Base-by-base conservation (phyloP, 2,329 filamentous ascomycete species). In the Colletotrichum filicis region DNA sequence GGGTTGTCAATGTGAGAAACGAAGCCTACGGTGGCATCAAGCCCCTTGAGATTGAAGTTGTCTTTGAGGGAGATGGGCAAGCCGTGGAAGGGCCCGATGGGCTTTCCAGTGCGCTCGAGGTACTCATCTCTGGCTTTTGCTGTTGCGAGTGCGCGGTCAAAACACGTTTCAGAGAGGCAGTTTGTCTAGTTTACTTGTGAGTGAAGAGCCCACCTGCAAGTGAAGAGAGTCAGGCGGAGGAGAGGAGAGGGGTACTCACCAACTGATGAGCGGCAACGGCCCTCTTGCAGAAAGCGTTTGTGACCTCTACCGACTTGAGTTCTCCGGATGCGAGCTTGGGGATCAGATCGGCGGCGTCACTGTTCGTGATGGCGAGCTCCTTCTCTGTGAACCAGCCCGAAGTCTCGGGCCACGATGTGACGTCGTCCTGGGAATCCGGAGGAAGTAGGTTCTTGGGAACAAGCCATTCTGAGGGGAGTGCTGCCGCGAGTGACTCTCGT, bases 1-100 rank as follows among this genome's bases (percentile, higher is more conserved):
- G 92, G 90, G 58, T 91, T 85, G 52, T 87, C 86, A 4, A 92
- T 89, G 69, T 92, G 87, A 1, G 88, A 87, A 0, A 88, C 87
- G 74, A 95, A 92, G 5, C 92, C 74, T 1, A 92, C 86, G 0
- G 90, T 91, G 26, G 89, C 84, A 74, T 92, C 90, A 14, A 90
- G 84, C 6, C 90, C 90, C 2, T 80, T 79, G 16, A 93, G 82
- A 71, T 93, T 88, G 84, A 94, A 92, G 77, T 92, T 91, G 81
- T 94, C 92, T 77, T 95, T 95, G 59, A 95, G 85, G 0, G 91
- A 91, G 35, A 92, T 81, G 3, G 91, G 91, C 1, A 92, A 83
- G 71, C 79, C 93, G 79, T 94, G 92, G 1, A 95, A 85, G 2
- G 92, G 92, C 0, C 93, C 93, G 0, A 85, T 26, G 0, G 84